phyloP scores from a whole-genome alignment of 208 protist genomes.

The Trypanosoma boissoni region DNA sequence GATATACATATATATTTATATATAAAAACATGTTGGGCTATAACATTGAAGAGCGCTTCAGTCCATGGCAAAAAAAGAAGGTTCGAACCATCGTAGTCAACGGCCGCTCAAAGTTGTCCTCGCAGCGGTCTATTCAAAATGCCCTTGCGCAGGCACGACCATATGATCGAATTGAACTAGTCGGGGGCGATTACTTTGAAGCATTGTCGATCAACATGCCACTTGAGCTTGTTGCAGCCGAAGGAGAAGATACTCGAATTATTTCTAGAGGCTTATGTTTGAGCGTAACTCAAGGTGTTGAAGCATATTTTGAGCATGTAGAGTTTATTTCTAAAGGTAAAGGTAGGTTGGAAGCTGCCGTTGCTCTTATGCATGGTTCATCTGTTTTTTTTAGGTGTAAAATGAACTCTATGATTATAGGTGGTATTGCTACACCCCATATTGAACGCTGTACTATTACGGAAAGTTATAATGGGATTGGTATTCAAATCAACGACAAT shows the following conservation, averaged over 20 bases:
- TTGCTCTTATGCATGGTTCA: conserved; percentile 55
- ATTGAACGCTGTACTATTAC: conserved; percentile 68
- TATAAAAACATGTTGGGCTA: too few relatives aligned
- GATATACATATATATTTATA: too few relatives aligned
- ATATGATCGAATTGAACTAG: conserved; percentile 84
- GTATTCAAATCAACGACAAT: conserved; percentile 58
- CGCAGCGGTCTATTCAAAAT: conserved; percentile 50
- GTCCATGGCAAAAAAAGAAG: conserved; percentile 84
- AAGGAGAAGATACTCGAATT: conserved; percentile 79
- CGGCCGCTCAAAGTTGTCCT: conserved; percentile 44
- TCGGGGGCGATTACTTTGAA: conserved; percentile 80
- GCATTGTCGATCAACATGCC: conserved; percentile 60
- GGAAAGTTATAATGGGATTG: conserved; percentile 67
- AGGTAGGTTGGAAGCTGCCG: conserved; percentile 54
- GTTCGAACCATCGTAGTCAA: conserved; percentile 86
- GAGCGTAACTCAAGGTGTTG: conserved; percentile 62
- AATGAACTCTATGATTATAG: conserved; percentile 62
- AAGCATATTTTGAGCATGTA: conserved; percentile 69
- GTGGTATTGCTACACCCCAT: conserved; percentile 36
- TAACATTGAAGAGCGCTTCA: conserved; percentile 65
- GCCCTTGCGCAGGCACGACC: conserved; percentile 75
- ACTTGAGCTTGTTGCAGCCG: conserved; percentile 77
- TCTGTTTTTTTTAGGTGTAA: conserved; percentile 59
- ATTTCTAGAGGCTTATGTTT: conserved; percentile 59
- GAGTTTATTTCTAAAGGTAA: conserved; percentile 55